Percentiles rank a stretch among this genome's conserved stretches.
Evolutionary conservation across 1,139 yeast genomes (phyloP).

Genomic region (Taphrina deformans): DNA sequence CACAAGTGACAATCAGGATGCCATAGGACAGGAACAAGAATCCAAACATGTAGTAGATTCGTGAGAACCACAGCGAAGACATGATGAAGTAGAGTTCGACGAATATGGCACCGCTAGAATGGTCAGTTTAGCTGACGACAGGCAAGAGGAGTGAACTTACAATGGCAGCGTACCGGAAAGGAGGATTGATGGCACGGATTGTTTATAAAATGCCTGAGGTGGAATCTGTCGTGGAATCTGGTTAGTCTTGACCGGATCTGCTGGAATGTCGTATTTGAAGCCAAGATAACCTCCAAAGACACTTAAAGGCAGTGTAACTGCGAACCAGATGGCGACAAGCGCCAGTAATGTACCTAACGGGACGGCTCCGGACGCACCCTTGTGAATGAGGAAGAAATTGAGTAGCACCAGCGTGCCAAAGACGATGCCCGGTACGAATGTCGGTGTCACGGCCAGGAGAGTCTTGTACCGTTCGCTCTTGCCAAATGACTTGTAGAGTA

Average conservation of each 20-base stretch:
- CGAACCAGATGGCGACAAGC: constrained; percentile 78
- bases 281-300: constrained; percentile 77
- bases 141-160: neutral
- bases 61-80: constrained; percentile 90
- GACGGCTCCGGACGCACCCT: constrained; percentile 87
- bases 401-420: constrained; percentile 58
- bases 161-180: constrained; percentile 92
- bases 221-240: constrained; percentile 93
- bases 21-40: constrained; percentile 84
- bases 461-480: constrained; percentile 83
- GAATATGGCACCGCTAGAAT: constrained; percentile 35
- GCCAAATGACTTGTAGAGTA: constrained; percentile 81
- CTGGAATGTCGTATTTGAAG: constrained; percentile 60
- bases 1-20: constrained; percentile 73
- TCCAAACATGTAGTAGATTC: constrained; percentile 96
- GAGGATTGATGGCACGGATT: constrained; percentile 64
- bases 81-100: constrained; percentile 88
- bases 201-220: constrained; percentile 79
- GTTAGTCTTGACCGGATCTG: constrained; percentile 75
- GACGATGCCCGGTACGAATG: constrained; percentile 79
- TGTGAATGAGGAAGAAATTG: constrained; percentile 79
- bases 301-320: constrained; percentile 81
- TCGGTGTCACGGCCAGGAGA: constrained; percentile 78
- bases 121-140: neutral
- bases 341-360: constrained; percentile 89